Conservation (phyloP, 2,329 filamentous ascomycete species). For the Xylaria sp. region DNA sequence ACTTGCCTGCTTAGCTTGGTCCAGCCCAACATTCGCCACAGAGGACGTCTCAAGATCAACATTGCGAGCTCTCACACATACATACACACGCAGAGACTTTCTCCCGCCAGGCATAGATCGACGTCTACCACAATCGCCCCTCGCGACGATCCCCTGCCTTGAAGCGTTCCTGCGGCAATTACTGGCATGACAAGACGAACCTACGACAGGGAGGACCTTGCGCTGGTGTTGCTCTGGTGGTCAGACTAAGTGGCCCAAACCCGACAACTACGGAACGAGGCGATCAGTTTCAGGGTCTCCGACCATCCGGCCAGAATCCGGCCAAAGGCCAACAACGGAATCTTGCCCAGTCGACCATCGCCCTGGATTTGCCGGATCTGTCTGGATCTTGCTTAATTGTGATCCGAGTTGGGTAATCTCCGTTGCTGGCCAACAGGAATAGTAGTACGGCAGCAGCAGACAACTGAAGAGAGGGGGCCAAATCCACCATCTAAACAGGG, state of each 20-base stretch:
- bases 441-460: slow-evolving; percentile 13
- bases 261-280: slow-evolving; percentile 31
- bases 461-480: slow-evolving; percentile 13
- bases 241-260: slow-evolving; percentile 18
- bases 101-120: slow-evolving; percentile 27
- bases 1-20: not conserved
- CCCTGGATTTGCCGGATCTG: slow-evolving; percentile 26
- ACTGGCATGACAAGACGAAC: slow-evolving; percentile 37
- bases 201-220: slow-evolving; percentile 34
- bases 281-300: slow-evolving; percentile 37
- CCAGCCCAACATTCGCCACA: slow-evolving; percentile 37
- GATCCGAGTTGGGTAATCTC: slow-evolving; percentile 29
- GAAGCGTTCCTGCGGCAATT: slow-evolving; percentile 32
- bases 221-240: slow-evolving; percentile 24
- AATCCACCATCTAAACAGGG: slow-evolving; percentile 27
- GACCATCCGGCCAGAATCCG: slow-evolving; percentile 22
- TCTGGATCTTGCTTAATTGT: slow-evolving; percentile 26
- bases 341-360: slow-evolving; percentile 13
- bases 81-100: not conserved
- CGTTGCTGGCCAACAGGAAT: slow-evolving; percentile 32
- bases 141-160: slow-evolving; percentile 18
- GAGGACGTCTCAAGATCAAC: slow-evolving; percentile 28
- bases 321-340: not conserved
- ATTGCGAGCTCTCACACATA: slow-evolving; percentile 5
- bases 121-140: slow-evolving; percentile 7